These are phyloP conservation scores for Leonotis leonurus DNA, from an alignment of 257 asterid genomes.

Conservation along the genomic window DNA sequence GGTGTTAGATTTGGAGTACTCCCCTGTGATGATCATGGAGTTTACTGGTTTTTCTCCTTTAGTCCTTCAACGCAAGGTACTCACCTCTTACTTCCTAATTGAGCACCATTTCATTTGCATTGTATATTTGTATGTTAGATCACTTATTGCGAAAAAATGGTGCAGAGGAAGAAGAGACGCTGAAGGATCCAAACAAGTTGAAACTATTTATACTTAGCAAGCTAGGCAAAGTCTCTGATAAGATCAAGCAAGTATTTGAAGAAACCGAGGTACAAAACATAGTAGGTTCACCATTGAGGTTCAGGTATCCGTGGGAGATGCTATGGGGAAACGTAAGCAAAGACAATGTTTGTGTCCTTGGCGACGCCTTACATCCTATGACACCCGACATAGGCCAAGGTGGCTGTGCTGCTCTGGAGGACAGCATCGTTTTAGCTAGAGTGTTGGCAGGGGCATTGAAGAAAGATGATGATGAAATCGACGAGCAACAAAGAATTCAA, in stretches of 20 bases:
- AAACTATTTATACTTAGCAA: slow-evolving; percentile 25
- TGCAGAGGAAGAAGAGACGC: slow-evolving; percentile 26
- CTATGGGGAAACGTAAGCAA: slow-evolving; percentile 29
- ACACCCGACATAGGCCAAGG: slow-evolving; percentile 41
- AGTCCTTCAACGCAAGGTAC: slow-evolving; percentile 24
- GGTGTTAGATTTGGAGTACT: slow-evolving; percentile 37
- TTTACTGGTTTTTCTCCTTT: slow-evolving; percentile 43
- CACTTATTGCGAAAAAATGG: neutral
- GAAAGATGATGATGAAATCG: slow-evolving; percentile 6
- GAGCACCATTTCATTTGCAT: neutral
- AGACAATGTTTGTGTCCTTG: slow-evolving; percentile 26
- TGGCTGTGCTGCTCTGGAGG: slow-evolving; percentile 33
- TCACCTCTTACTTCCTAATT: neutral
- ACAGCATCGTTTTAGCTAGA: slow-evolving; percentile 26
- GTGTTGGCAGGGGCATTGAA: slow-evolving; percentile 17
- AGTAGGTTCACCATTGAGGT: slow-evolving; percentile 19
- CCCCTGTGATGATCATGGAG: slow-evolving; percentile 28
- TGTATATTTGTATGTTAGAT: neutral
- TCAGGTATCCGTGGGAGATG: slow-evolving; percentile 36
- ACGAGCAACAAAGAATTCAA: neutral
- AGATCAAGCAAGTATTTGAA: slow-evolving; percentile 15
- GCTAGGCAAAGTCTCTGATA: slow-evolving; percentile 23
- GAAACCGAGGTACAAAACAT: slow-evolving; percentile 18
- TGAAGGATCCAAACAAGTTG: slow-evolving; percentile 25
- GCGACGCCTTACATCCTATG: slow-evolving; percentile 44